Conservation (phyloP, 768 basidiomycete genomes). For the Galerina sulciceps region DNA sequence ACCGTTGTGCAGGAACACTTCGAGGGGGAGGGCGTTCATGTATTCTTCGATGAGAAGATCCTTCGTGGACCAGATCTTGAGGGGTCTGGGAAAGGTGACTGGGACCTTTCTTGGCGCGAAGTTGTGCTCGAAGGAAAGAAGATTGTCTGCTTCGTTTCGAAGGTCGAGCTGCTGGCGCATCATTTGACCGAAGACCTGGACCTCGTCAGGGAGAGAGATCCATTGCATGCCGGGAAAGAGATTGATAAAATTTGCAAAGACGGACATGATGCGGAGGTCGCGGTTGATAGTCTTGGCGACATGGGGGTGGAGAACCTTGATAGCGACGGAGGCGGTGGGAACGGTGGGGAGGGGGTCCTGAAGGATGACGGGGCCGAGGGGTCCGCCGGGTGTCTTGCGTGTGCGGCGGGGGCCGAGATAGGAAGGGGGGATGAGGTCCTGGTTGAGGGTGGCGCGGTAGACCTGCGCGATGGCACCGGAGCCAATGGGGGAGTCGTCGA, state of each 20-base stretch:
- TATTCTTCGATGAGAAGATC: slow-evolving; percentile 92
- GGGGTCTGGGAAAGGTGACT: slow-evolving; percentile 88
- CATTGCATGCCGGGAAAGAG: slow-evolving; percentile 92
- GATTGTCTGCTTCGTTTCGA: slow-evolving; percentile 86
- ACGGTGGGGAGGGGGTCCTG: slow-evolving; percentile 71
- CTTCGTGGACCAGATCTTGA: slow-evolving; percentile 78
- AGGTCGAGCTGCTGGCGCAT: slow-evolving; percentile 96
- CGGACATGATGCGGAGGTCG: slow-evolving; percentile 93
- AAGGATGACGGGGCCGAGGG: slow-evolving; percentile 56
- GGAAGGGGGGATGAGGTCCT: slow-evolving; percentile 83
- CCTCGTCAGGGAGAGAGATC: slow-evolving; percentile 95
- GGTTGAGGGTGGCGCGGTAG: slow-evolving; percentile 84
- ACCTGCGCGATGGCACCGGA: slow-evolving; percentile 99
- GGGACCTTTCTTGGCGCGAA: slow-evolving; percentile 80
- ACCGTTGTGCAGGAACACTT: slow-evolving; percentile 85
- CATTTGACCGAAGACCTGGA: slow-evolving; percentile 92
- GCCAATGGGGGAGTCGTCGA: slow-evolving; percentile 88
- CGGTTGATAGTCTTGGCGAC: slow-evolving; percentile 82
- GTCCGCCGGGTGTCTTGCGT: slow-evolving; percentile 48
- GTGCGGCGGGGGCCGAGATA: slow-evolving; percentile 79
- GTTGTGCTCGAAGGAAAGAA: slow-evolving; percentile 83
- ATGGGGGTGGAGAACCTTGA: slow-evolving; percentile 93
- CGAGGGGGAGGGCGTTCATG: slow-evolving; percentile 89
- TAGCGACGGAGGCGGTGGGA: slow-evolving; percentile 87
- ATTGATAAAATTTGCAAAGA: slow-evolving; percentile 83